These are phyloP conservation scores for Senecio squalidus DNA, from an alignment of 140 eudicot genomes.

Conservation along the genomic window DNA sequence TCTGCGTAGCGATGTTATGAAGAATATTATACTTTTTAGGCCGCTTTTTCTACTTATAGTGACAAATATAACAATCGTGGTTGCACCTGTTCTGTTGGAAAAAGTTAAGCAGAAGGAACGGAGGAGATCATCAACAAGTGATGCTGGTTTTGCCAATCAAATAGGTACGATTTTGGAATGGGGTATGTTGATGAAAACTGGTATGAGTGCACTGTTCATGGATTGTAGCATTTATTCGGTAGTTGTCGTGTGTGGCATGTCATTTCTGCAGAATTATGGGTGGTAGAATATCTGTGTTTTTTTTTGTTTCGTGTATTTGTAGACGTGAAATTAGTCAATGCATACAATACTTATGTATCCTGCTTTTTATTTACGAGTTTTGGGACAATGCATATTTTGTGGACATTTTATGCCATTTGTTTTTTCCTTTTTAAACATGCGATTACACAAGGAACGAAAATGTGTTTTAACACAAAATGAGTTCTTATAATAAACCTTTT, in stretches of 20 bases:
- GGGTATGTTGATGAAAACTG: conserved; percentile 53
- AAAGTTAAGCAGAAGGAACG: conserved; percentile 20
- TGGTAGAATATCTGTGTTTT: conserved; percentile 25
- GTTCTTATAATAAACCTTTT: no score
- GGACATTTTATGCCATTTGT: no score
- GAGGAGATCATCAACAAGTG: conserved; percentile 25
- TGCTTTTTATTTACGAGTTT: neutral
- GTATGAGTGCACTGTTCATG: conserved; percentile 52
- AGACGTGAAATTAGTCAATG: no score
- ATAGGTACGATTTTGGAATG: conserved; percentile 57
- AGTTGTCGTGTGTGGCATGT: conserved; percentile 56
- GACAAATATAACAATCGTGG: conserved; percentile 57
- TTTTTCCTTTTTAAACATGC: neutral
- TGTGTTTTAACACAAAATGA: no score
- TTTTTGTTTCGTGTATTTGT: conserved; percentile 12
- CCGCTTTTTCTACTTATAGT: conserved; percentile 67
- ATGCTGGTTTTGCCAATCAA: conserved; percentile 26
- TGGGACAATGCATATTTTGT: neutral
- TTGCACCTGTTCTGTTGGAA: conserved; percentile 40
- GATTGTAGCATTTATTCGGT: conserved; percentile 65
- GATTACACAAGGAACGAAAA: no score
- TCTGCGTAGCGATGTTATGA: conserved; percentile 30
- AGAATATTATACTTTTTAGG: conserved; percentile 41
- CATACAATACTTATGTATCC: neutral
- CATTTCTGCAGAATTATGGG: conserved; percentile 34